Evolutionary conservation across 108 stramenopile species (phyloP).

Genomic region (Fragilaria crotonensis): DNA sequence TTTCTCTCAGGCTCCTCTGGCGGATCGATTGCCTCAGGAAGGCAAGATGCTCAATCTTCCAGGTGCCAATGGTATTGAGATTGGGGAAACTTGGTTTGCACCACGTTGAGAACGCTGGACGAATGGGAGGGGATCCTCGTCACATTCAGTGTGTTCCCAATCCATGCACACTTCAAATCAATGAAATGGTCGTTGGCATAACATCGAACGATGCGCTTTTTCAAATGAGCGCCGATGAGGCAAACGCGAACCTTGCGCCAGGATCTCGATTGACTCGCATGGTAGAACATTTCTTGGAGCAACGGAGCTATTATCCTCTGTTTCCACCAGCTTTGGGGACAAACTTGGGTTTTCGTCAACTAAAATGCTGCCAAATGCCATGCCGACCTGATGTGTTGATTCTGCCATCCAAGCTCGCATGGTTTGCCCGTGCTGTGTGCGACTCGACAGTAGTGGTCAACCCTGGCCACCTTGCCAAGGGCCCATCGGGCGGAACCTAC

Average conservation of each 20-base stretch:
- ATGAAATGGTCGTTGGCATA: constrained; percentile 82
- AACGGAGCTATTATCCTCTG: constrained; percentile 93
- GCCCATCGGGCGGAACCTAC: constrained; percentile 84
- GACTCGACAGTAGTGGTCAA: constrained; percentile 75
- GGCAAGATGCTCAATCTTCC: constrained; percentile 28
- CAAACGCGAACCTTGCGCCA: constrained; percentile 59
- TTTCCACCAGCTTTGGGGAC: constrained; percentile 71
- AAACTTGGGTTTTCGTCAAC: constrained; percentile 79
- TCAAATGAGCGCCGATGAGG: constrained; percentile 77
- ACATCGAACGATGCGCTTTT: constrained; percentile 85
- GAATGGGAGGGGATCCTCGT: constrained; percentile 30
- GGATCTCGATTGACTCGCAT: constrained; percentile 72
- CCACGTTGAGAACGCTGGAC: constrained; percentile 25
- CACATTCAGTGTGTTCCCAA: constrained; percentile 88
- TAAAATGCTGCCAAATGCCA: constrained; percentile 67
- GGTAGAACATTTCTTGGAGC: constrained; percentile 84
- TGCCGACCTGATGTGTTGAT: constrained; percentile 87
- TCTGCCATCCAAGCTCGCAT: constrained; percentile 79
- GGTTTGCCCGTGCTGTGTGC: constrained; percentile 63
- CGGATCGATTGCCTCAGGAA: constrained; percentile 42
- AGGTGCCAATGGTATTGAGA: constrained; percentile 26
- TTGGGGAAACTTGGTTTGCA: constrained; percentile 60
- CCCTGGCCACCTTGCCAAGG: constrained; percentile 81
- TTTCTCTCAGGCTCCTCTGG: constrained; percentile 71
- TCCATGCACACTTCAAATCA: constrained; percentile 81